phyloP scores from a whole-genome alignment of 1,284 basidiomycete genomes.

The Trametes versicolor region DNA sequence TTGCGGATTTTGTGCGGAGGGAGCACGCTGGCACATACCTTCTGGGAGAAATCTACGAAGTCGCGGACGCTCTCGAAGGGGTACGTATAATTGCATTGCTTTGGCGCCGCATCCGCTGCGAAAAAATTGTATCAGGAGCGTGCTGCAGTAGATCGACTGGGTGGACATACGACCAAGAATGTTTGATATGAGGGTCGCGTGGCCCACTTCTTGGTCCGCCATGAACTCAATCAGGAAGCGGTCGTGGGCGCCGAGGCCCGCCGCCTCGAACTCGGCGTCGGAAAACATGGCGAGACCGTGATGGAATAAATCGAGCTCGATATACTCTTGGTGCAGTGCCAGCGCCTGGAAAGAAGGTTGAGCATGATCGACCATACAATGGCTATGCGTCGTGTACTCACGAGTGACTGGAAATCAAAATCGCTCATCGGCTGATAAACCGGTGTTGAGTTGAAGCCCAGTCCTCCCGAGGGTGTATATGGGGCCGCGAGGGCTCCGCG shows the following conservation, averaged over 20 bases:
- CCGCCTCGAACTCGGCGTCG: slow-evolving; percentile 62
- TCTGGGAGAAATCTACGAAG: slow-evolving; percentile 72
- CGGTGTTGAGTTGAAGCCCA: slow-evolving; percentile 54
- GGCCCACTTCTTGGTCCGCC: slow-evolving; percentile 68
- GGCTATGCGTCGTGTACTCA: slow-evolving; percentile 34
- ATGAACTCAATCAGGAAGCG: slow-evolving; percentile 64
- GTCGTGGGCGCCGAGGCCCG: slow-evolving; percentile 64
- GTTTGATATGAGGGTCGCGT: slow-evolving; percentile 59
- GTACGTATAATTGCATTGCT: slow-evolving; percentile 70
- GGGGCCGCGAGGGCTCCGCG: slow-evolving; percentile 31
- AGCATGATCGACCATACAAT: not conserved
- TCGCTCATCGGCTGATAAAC: slow-evolving; percentile 60
- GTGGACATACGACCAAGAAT: slow-evolving; percentile 51
- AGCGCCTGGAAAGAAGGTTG: slow-evolving; percentile 48
- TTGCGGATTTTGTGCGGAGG: not conserved
- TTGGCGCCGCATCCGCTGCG: slow-evolving; percentile 49
- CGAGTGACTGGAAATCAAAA: slow-evolving; percentile 71
- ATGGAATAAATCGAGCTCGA: slow-evolving; percentile 73
- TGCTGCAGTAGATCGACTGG: slow-evolving; percentile 24
- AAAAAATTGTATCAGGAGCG: too few relatives aligned
- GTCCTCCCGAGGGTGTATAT: slow-evolving; percentile 49
- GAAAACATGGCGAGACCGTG: slow-evolving; percentile 65
- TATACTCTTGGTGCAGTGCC: slow-evolving; percentile 69
- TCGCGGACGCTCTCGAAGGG: slow-evolving; percentile 66
- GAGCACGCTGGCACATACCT: too few relatives aligned